Evolutionary conservation across 2,329 filamentous ascomycete genomes (phyloP).

Genomic region (Cryphonectria radicalis): DNA sequence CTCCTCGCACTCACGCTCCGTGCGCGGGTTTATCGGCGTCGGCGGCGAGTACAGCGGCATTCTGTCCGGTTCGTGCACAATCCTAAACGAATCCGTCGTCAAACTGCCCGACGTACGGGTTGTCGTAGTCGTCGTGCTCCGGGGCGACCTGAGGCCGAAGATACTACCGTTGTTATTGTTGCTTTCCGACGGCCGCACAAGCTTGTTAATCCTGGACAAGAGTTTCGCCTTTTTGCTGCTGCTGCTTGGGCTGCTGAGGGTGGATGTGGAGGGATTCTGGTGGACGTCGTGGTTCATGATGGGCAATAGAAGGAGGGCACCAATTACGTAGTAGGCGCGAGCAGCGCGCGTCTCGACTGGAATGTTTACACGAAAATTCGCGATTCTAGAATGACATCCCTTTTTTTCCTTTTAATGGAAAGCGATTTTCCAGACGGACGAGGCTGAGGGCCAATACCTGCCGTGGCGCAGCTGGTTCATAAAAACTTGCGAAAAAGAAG

Average conservation of each 20-base stretch:
- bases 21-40: constrained; percentile 12
- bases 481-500: neutral
- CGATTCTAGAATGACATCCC: neutral
- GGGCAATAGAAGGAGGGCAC: neutral
- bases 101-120: neutral
- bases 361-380: neutral
- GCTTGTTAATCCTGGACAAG: constrained; percentile 22
- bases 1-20: constrained; percentile 22
- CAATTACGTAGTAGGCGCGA: neutral
- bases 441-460: neutral
- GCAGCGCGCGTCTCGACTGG: neutral
- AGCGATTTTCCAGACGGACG: neutral
- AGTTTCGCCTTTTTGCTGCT: constrained; percentile 16
- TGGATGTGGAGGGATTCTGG: constrained; percentile 7
- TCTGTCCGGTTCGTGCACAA: constrained; percentile 24
- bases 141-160: constrained; percentile 6
- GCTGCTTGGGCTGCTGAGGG: neutral
- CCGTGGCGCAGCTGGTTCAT: neutral
- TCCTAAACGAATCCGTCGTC: constrained; percentile 13
- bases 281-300: constrained; percentile 12
- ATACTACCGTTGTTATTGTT: neutral
- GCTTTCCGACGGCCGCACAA: constrained; percentile 12
- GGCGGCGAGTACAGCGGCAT: constrained; percentile 17
- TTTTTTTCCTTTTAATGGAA: neutral
- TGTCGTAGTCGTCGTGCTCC: neutral